Evolutionary conservation across 768 basidiomycete genomes (phyloP).

Genomic region (Boletus subparvulus): DNA sequence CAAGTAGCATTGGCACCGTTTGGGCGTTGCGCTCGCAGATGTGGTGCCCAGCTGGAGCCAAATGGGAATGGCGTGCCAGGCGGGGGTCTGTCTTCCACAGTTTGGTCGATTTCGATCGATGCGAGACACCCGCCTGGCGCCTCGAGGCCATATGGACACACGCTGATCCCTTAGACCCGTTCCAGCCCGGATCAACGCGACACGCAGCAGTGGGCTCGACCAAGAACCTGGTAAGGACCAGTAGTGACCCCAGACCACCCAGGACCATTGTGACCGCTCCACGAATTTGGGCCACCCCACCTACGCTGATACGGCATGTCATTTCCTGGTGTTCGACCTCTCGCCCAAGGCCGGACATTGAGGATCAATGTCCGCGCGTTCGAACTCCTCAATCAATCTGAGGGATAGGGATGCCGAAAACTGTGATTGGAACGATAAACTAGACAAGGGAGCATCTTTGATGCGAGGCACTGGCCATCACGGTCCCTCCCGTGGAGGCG

Average conservation of each 20-base stretch:
- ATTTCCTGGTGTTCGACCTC: slow-evolving; percentile 7
- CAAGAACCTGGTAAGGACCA: neutral
- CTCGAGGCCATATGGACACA: neutral
- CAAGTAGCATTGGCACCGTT: neutral
- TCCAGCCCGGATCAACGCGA: neutral
- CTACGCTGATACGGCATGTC: slow-evolving; percentile 10
- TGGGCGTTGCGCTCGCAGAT: too few relatives aligned
- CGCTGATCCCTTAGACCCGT: slow-evolving; percentile 4
- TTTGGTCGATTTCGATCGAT: too few relatives aligned
- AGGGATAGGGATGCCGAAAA: neutral
- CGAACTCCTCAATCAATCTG: neutral
- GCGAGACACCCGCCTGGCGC: neutral
- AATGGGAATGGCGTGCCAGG: too few relatives aligned
- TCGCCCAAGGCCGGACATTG: neutral
- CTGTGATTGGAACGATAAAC: neutral
- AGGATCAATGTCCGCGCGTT: slow-evolving; percentile 3
- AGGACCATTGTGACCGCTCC: neutral
- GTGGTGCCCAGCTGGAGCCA: too few relatives aligned
- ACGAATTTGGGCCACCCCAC: neutral
- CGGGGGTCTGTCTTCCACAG: too few relatives aligned
- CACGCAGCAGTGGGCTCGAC: neutral
- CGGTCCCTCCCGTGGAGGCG: neutral
- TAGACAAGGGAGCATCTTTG: neutral
- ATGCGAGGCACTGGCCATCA: neutral
- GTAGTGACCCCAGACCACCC: neutral